Conservation (phyloP, 1,284 basidiomycete genomes). For the Melampsora abietis-canadensis region DNA sequence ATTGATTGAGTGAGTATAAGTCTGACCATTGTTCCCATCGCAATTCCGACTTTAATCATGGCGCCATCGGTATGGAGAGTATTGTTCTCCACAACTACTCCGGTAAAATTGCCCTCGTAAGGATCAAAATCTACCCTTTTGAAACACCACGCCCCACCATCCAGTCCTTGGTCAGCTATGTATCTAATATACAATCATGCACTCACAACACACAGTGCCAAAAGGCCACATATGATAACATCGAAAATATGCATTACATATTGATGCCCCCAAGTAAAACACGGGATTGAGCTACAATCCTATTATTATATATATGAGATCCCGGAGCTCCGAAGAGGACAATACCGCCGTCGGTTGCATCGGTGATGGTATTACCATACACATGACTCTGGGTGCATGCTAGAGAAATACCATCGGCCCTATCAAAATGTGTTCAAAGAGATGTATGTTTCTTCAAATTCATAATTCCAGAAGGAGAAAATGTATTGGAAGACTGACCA, state of each 20-base stretch:
- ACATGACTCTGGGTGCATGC: neutral
- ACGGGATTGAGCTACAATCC: neutral
- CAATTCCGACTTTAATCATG: slow-evolving; percentile 4
- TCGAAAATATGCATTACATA: neutral
- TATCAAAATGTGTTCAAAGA: too few relatives aligned
- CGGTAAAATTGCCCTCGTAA: neutral
- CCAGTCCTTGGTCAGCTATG: too few relatives aligned
- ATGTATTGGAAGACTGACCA: neutral
- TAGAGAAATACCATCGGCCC: neutral
- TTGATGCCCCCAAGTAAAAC: neutral
- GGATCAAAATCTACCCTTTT: slow-evolving; percentile 1
- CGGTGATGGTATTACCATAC: neutral
- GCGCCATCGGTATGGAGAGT: neutral
- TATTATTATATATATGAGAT: neutral
- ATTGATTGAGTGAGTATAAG: neutral
- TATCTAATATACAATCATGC: too few relatives aligned
- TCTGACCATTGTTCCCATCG: slow-evolving; percentile 3
- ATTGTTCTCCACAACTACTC: slow-evolving; percentile 1
- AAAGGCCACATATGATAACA: too few relatives aligned
- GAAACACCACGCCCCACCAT: neutral
- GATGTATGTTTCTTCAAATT: too few relatives aligned
- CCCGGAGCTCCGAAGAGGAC: slow-evolving; percentile 9
- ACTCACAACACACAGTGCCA: too few relatives aligned
- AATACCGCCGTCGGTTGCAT: slow-evolving; percentile 2
- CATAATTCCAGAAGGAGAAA: too few relatives aligned